phyloP scores from a whole-genome alignment of 1,284 basidiomycete genomes.

The Rhodotorula sp. region DNA sequence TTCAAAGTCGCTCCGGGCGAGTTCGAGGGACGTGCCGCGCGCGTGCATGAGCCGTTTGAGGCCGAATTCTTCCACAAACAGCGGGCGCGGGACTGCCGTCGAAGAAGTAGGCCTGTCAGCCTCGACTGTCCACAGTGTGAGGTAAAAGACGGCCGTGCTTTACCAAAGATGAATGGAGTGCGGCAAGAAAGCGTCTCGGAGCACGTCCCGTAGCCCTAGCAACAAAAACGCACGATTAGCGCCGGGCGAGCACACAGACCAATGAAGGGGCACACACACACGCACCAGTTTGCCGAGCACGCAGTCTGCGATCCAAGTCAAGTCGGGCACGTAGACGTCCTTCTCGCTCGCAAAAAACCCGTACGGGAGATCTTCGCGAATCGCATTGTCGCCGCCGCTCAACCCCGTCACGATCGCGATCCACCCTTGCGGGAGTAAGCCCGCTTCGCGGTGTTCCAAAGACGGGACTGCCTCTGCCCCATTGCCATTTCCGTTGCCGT shows the following conservation, averaged over 20 bases:
- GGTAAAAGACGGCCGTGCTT: no score
- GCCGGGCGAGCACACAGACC: neutral
- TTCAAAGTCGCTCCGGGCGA: constrained; percentile 36
- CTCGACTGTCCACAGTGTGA: no score
- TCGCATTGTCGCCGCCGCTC: constrained; percentile 49
- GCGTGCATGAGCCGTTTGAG: constrained; percentile 61
- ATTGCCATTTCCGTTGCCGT: neutral
- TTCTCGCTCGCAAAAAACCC: constrained; percentile 71
- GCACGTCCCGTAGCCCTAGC: constrained; percentile 47
- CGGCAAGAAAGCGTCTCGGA: constrained; percentile 45
- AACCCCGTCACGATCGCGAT: constrained; percentile 75
- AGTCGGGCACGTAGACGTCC: constrained; percentile 75
- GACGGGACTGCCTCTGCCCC: neutral
- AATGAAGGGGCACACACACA: neutral
- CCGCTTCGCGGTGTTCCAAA: constrained; percentile 26
- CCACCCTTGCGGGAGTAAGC: constrained; percentile 63
- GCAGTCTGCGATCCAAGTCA: constrained; percentile 71
- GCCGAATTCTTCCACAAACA: constrained; percentile 76
- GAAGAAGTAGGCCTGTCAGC: no score
- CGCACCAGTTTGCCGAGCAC: constrained; percentile 65
- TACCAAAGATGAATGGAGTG: constrained; percentile 42
- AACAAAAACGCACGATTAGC: neutral
- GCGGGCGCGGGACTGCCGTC: constrained; percentile 63
- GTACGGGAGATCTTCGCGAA: constrained; percentile 58
- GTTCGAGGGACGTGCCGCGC: constrained; percentile 30